Evolutionary conservation across 23 red algal species (phyloP).

Genomic region (Cyanidium caldarium): DNA sequence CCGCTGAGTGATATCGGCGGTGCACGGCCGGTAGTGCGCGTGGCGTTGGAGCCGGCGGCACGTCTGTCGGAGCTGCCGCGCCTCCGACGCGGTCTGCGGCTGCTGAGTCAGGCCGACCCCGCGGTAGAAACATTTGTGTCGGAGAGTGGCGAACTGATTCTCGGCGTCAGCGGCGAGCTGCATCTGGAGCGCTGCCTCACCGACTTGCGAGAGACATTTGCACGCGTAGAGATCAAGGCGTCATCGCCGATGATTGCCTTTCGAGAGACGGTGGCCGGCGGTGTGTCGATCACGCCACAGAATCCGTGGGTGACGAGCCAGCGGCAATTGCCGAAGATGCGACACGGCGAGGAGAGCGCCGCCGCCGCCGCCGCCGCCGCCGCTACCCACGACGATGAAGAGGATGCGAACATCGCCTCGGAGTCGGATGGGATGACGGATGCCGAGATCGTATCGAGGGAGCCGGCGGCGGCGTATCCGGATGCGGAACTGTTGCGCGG

Average conservation of each 20-base stretch:
- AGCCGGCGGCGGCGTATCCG: too few species aligned
- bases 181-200: slow-evolving; percentile 84
- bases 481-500: too few species aligned
- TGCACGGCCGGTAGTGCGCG: slow-evolving; percentile 32
- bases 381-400: too few species aligned
- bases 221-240: slow-evolving; percentile 49
- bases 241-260: slow-evolving; percentile 78
- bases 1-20: not conserved
- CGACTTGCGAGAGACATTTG: slow-evolving; percentile 71
- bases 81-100: slow-evolving; percentile 48
- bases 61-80: slow-evolving; percentile 25
- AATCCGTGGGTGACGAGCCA: not conserved
- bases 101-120: slow-evolving; percentile 76
- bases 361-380: not conserved
- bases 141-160: slow-evolving; percentile 54
- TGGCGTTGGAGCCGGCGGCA: slow-evolving; percentile 68
- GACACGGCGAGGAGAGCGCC: not conserved
- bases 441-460: too few species aligned
- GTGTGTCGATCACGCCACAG: not conserved
- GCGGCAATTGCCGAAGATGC: not conserved
- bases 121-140: slow-evolving; percentile 64
- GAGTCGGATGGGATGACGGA: too few species aligned
- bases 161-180: slow-evolving; percentile 75
- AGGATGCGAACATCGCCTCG: too few species aligned
- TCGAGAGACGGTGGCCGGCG: slow-evolving; percentile 70